Evolutionary conservation across 1,139 yeast species (phyloP), one percentile per base, ranked within the genome.

Genomic region (Kluyveromyces marxianus): DNA sequence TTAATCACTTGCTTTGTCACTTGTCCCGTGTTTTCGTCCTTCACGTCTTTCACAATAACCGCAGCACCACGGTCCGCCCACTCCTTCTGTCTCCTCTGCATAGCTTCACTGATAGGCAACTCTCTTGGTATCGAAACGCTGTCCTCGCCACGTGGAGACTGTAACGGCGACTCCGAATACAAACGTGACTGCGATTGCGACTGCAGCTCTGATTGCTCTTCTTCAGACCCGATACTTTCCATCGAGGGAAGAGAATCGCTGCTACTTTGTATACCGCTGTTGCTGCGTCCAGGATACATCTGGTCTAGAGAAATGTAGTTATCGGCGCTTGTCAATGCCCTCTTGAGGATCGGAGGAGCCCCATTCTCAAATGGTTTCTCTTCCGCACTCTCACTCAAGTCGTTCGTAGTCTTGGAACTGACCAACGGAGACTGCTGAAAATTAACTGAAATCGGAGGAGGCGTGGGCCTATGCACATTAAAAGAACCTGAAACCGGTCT

Each of bases 11-110:
- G 67, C 3, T 75, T 74, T 4, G 69, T 65, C 2, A 67, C 63
- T 37, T 69, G 66, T 6, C 84, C 84, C 10, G 72, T 64, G 6
- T 65, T 65, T 21, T 63, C 60, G 49, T 74, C 76, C 7, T 59
- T 60, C n/a, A 70, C 69, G n/a, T 69, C 69, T 46, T 69, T 70
- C 10, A 76, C 67, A 3, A 74, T 59, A 35, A 71, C 68, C 1
- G 83, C 83, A 3, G 83, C 81, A 10, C 83, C 82, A 45, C 67
- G 54, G 21, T 63, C 64, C 8, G 63, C 63, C 65, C 65, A 59
- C 36, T 59, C 61, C 26, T 57, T 62, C 25, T 52, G 54, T 43
- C 56, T 53, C 37, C 48, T 51, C 47, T 47, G 53, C 47, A 57
- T 44, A 2, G 48, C 43, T 8, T 54, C 60, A 43, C 49, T 51